phyloP scores from a whole-genome alignment of 306 rosid species.

The Dalbergia oliveri region DNA sequence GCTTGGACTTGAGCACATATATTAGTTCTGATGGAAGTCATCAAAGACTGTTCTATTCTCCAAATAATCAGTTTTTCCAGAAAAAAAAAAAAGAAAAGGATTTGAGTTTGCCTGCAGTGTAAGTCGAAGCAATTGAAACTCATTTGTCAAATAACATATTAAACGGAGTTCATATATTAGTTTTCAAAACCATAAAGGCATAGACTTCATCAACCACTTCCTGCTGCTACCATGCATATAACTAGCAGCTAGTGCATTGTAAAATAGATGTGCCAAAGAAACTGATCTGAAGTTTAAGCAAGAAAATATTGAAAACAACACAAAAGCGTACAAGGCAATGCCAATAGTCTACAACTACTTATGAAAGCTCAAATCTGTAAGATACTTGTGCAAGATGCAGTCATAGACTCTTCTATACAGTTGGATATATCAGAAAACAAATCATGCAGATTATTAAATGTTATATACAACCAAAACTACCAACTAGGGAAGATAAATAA shows the following conservation, averaged over 20 bases:
- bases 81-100: neutral
- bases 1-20: neutral
- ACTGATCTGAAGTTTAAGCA: constrained; percentile 2
- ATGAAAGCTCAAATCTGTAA: neutral
- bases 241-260: constrained; percentile 14
- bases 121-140: constrained; percentile 9
- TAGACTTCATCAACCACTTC: constrained; percentile 1
- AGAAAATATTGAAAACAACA: neutral
- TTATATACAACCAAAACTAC: neutral
- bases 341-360: constrained; percentile 5
- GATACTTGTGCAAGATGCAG: constrained; percentile 36
- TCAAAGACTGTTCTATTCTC: neutral
- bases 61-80: neutral
- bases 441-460: constrained; percentile 21
- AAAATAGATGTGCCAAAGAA: constrained; percentile 12
- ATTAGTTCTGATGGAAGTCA: neutral
- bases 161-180: neutral
- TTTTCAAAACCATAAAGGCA: neutral
- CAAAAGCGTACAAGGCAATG: constrained; percentile 19
- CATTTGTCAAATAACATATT: constrained; percentile 12
- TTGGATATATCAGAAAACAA: constrained; percentile 32
- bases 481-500: constrained; percentile 22
- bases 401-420: constrained; percentile 30
- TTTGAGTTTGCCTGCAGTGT: neutral
- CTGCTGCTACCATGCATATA: neutral